Evolutionary conservation across 768 basidiomycete species (phyloP).

Genomic region (Lactarius hatsudake): DNA sequence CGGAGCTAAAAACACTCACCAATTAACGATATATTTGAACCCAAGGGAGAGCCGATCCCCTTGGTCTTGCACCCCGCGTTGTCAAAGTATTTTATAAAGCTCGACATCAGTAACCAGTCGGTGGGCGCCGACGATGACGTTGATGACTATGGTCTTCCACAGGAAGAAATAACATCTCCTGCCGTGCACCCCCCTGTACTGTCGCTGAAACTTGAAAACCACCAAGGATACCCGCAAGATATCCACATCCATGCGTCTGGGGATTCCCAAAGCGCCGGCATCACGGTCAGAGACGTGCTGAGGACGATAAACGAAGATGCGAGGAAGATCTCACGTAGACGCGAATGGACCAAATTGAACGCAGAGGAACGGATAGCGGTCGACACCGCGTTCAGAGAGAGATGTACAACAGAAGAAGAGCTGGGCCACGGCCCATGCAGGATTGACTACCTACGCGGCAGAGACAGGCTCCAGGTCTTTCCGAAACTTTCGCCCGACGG

Average conservation of each 20-base stretch:
- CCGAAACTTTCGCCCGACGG: constrained; percentile 16
- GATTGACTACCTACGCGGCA: constrained; percentile 18
- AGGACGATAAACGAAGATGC: constrained; percentile 11
- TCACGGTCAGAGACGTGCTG: constrained; percentile 20
- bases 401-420: constrained; percentile 7
- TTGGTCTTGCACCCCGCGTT: constrained; percentile 17
- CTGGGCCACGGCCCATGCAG: constrained; percentile 20
- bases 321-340: constrained; percentile 15
- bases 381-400: constrained; percentile 15
- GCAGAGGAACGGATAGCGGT: constrained; percentile 4
- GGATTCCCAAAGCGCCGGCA: not conserved
- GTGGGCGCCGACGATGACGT: not conserved
- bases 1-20: not conserved
- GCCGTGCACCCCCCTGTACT: constrained; percentile 14
- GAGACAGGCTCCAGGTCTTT: constrained; percentile 15
- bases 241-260: constrained; percentile 6
- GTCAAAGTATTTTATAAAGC: constrained; percentile 15
- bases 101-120: constrained; percentile 14
- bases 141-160: constrained; percentile 14
- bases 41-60: constrained; percentile 18
- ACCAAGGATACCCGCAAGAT: constrained; percentile 17
- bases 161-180: constrained; percentile 9
- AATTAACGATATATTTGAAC: not conserved
- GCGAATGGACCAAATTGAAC: constrained; percentile 16
- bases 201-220: constrained; percentile 12